A percentile compares a stretch with the other conserved stretches of the same genome.
Conservation (phyloP, 768 basidiomycete genomes). For the Termitomyces sp. region DNA sequence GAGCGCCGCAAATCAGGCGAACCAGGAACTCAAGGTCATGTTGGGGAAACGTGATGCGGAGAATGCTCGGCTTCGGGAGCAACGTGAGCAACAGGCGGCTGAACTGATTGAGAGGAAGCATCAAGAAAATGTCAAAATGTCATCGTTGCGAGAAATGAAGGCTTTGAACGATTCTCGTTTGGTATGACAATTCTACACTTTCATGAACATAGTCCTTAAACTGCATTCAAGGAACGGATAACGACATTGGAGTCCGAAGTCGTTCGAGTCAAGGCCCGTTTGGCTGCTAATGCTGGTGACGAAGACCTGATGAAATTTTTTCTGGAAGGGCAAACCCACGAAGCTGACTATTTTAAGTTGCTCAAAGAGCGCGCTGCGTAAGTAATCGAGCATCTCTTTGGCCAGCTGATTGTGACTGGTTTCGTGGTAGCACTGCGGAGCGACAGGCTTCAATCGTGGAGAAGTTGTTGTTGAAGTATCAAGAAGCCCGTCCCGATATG, state of each 20-base stretch:
- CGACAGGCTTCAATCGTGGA: constrained; percentile 47
- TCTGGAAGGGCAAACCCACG: constrained; percentile 49
- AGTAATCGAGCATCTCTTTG: constrained; percentile 18
- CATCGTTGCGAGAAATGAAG: constrained; percentile 63
- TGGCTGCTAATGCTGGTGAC: constrained; percentile 72
- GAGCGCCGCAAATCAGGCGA: constrained; percentile 39
- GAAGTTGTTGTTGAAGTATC: constrained; percentile 43
- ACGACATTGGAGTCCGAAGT: constrained; percentile 67
- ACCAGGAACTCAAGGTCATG: constrained; percentile 61
- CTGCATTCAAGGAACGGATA: constrained; percentile 61
- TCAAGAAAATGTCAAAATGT: constrained; percentile 54
- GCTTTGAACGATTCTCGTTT: constrained; percentile 59
- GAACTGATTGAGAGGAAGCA: constrained; percentile 69
- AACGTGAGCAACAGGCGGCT: constrained; percentile 61
- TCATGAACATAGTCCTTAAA: not conserved
- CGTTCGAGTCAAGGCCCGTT: constrained; percentile 62
- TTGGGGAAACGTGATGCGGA: constrained; percentile 65
- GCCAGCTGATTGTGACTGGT: constrained; percentile 13
- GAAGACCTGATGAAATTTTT: constrained; percentile 74
- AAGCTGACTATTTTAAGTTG: constrained; percentile 45
- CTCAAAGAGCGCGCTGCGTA: constrained; percentile 56
- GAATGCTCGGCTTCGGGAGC: constrained; percentile 62
- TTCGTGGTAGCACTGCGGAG: constrained; percentile 47
- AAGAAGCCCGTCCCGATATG: constrained; percentile 50
- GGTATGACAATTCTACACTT: constrained; percentile 25